A percentile compares a stretch with the other conserved stretches of the same genome.
Evolutionary conservation across 164 flowering plant species (phyloP).

Genomic region (Annona cherimola): DNA sequence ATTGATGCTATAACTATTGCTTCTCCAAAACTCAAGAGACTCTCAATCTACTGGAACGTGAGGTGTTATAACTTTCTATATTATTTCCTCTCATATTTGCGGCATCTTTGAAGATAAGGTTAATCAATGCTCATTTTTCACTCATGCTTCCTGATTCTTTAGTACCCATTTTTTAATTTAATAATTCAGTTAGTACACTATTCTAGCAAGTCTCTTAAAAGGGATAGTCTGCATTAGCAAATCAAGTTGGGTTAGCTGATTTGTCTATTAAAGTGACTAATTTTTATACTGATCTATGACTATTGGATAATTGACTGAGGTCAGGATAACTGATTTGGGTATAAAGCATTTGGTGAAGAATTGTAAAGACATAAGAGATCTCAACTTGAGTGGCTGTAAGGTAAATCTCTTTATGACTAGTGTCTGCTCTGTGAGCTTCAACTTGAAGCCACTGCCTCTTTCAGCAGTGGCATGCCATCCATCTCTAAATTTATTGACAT

Average conservation of each 20-base stretch:
- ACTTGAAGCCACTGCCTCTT: not conserved
- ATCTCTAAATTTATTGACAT: not conserved
- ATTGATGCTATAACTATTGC: constrained; percentile 56
- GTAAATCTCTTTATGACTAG: constrained; percentile 29
- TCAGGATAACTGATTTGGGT: constrained; percentile 73
- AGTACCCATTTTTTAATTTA: not conserved
- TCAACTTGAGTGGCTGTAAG: constrained; percentile 96
- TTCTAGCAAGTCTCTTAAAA: not conserved
- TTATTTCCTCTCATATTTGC: not conserved
- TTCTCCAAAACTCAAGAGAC: constrained; percentile 54
- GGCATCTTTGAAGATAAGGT: not conserved
- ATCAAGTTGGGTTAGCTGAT: not conserved
- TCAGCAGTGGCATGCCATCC: not conserved
- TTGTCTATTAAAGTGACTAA: not conserved
- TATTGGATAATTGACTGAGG: constrained; percentile 5
- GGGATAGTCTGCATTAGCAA: not conserved
- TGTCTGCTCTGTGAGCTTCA: not conserved
- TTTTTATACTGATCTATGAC: constrained; percentile 10
- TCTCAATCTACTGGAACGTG: constrained; percentile 92
- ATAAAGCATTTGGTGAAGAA: constrained; percentile 53
- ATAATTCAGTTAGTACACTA: not conserved
- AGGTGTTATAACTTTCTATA: constrained; percentile 38
- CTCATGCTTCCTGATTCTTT: not conserved
- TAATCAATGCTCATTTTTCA: not conserved
- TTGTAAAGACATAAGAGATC: constrained; percentile 53